Evolutionary conservation across 1,139 yeast species (phyloP), one percentile per base, ranked within the genome.

Genomic region (Maudiozyma humilis): DNA sequence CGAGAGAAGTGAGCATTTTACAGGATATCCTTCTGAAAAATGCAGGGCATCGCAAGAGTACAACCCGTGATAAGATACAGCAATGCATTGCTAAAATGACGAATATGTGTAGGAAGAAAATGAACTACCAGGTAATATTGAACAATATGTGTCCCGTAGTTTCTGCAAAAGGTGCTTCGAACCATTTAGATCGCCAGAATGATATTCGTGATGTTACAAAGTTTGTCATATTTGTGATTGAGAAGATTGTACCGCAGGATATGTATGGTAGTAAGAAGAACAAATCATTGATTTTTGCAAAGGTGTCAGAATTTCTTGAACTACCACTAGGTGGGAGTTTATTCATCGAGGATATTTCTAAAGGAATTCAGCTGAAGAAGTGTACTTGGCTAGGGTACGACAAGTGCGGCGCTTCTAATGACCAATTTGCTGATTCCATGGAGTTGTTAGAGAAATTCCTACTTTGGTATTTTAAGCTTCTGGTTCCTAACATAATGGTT

Each of bases 261-360:
- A 51, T 75, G 2, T 75, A 82, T 68, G 95, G 95, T 0, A 60
- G 76, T 1, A 48, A 49, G 2, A 48, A 52, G 5, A 86, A 85
- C 54, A 73, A 74, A 56, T 46, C 68, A 0, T 47, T 59, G 0
- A 54, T 84, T 0, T 57, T 69, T 36, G 51, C 56, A 2, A 60
- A 63, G 15, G 52, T 83, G 0, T 64, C 73, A 0, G 44, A 49
- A 4, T 65, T 73, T 37, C 50, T 87, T 0, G 57, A 59, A 15
- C 54, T 72, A 7, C 67, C 70, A 0, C 53, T 67, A 6, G 63
- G 61, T 29, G 69, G 68, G 2, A 48, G 50, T 3, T 39, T 74
- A 0, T 43, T 59, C 1, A 37, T 69, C 0, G 44, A 54, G 3
- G 57, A 61, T 2, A 32, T 73, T 0, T 34, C 66, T 1, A 45